Base-by-base conservation (phyloP, 148 eudicot genomes). In the Diospyros lotus region DNA sequence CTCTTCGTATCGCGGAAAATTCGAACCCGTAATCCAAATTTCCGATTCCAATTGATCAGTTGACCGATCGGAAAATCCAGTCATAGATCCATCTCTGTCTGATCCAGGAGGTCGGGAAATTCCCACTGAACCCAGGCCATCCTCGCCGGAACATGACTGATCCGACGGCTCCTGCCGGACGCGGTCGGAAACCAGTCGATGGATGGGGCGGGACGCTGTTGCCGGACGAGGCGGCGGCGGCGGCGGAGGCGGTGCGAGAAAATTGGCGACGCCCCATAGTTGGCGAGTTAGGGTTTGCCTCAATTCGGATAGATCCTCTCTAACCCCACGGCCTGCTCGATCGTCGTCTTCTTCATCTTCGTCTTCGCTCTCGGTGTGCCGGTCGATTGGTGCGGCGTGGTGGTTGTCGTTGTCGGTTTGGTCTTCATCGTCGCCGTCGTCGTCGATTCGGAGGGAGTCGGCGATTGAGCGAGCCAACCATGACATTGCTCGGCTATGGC, bases 391-490 rank as follows among this genome's bases (percentile, higher is more conserved):
- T 9, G 13, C 1, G 55, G 28, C 51, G 55, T 41, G 38, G 73
- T n/a, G n/a, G 18, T 65, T 38, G 13, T 8, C 42, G 15, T 12
- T 50, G 44, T 63, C 59, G 28, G 48, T 72, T 38, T 52, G 64
- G 40, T 41, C 76, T 64, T 60, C 64, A 45, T 66, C 77, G 62
- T 68, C 64, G 11, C 81, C 82, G 2, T 73, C 82, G 38, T 82
- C 94, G 84, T 87, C 89, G 82, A 90, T 86, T 38, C 81, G 87
- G 58, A 93, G 93, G 69, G 91, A 76, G 76, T 87, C 84, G 87
- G 93, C 93, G 50, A 93, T 79, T 44, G 97, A 90, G 40, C 94
- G 96, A 80, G 97, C 90, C 73, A 93, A 71, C 97, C 97, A 92
- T 77, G 97, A 90, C 91, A 91, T 88, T 72, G 59, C 59, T 55